Evolutionary conservation across 148 eudicot species (phyloP).

Genomic region (Euryodendron excelsum): DNA sequence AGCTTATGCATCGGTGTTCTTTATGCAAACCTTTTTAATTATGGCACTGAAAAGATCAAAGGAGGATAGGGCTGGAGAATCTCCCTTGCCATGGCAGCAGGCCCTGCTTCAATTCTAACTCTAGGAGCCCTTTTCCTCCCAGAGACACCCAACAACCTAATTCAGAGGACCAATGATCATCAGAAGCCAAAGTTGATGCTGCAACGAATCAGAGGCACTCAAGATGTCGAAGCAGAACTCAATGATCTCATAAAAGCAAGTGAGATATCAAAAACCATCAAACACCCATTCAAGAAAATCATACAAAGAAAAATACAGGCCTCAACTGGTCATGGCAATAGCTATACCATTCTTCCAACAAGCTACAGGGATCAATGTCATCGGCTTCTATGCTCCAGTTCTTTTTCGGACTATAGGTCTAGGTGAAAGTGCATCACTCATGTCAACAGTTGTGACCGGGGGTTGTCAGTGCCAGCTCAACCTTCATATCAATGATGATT

Average conservation of each 20-base stretch:
- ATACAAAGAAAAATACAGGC: constrained; percentile 30
- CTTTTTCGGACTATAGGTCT: constrained; percentile 45
- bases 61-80: constrained; percentile 35
- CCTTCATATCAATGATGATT: constrained; percentile 25
- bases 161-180: constrained; percentile 26
- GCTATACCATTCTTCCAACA: constrained; percentile 47
- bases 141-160: constrained; percentile 44
- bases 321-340: constrained; percentile 43
- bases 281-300: constrained; percentile 20
- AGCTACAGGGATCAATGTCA: constrained; percentile 38
- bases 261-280: constrained; percentile 21
- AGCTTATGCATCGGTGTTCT: constrained; percentile 4
- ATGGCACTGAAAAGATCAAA: constrained; percentile 38
- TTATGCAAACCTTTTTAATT: constrained; percentile 42
- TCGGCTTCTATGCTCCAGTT: constrained; percentile 42
- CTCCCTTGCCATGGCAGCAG: constrained; percentile 20
- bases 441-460: constrained; percentile 37
- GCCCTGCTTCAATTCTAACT: constrained; percentile 31
- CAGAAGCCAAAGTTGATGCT: constrained; percentile 26
- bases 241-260: constrained; percentile 39
- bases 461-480: constrained; percentile 21
- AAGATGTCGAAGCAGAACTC: constrained; percentile 34
- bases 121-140: constrained; percentile 39
- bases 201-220: constrained; percentile 36
- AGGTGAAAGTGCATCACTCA: constrained; percentile 42